These are phyloP conservation scores for Erysimum cheiranthoides DNA, from an alignment of 345 rosid species.

Conservation along the genomic window DNA sequence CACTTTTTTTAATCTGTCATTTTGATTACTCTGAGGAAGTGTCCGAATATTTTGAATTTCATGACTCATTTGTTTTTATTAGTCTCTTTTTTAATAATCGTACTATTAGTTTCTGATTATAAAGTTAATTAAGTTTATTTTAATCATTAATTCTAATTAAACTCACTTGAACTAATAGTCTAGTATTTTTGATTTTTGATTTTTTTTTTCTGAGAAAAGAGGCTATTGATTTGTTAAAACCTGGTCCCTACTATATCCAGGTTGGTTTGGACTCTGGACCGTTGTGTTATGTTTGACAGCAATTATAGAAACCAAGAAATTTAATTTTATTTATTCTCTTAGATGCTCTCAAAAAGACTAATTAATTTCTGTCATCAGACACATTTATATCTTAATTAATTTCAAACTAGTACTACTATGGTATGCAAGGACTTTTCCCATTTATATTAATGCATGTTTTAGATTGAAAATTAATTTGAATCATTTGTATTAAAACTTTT, in stretches of 20 bases:
- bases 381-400: conserved; percentile 30
- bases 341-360: conserved; percentile 29
- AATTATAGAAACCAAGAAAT: conserved; percentile 38
- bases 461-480: neutral
- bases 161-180: neutral
- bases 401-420: conserved; percentile 5
- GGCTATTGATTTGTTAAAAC: conserved; percentile 18
- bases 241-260: conserved; percentile 50
- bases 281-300: conserved; percentile 40
- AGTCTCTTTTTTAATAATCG: neutral
- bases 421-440: neutral
- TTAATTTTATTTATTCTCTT: conserved; percentile 30
- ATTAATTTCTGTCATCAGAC: conserved; percentile 30
- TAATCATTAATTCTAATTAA: neutral
- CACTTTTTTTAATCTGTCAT: conserved; percentile 26
- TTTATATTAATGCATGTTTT: conserved; percentile 26
- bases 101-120: conserved; percentile 7
- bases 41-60: conserved; percentile 44
- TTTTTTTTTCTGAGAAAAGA: conserved; percentile 4
- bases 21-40: conserved; percentile 41
- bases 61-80: conserved; percentile 21
- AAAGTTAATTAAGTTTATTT: too few relatives aligned
- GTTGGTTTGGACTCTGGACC: conserved; percentile 48
- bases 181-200: neutral
- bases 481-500: neutral